Conservation (phyloP, 305 asterid genomes). For the Vinca major region DNA sequence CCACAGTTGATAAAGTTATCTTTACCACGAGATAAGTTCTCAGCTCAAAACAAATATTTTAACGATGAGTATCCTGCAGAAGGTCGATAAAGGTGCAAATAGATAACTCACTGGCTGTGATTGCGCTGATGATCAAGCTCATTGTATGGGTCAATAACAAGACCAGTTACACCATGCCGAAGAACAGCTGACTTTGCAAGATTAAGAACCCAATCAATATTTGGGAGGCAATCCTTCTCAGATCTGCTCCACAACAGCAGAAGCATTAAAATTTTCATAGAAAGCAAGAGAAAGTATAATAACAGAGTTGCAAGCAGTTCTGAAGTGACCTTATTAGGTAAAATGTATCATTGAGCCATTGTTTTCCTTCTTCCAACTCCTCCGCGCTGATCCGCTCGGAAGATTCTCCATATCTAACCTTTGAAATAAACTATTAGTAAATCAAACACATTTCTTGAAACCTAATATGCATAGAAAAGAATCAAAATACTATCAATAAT, state of each 20-base stretch:
- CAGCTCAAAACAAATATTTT: not conserved
- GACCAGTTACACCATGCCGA: constrained; percentile 85
- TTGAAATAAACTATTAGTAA: constrained; percentile 11
- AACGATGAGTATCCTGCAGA: not conserved
- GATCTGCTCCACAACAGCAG: constrained; percentile 47
- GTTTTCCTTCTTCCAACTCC: constrained; percentile 78
- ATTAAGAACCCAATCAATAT: constrained; percentile 73
- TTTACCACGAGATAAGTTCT: constrained; percentile 1
- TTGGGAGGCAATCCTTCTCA: constrained; percentile 87
- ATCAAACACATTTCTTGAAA: not conserved
- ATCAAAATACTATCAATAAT: not conserved
- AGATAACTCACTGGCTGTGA: constrained; percentile 58
- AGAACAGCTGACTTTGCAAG: constrained; percentile 85
- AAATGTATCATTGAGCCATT: constrained; percentile 84
- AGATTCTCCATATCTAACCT: constrained; percentile 55
- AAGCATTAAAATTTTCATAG: not conserved
- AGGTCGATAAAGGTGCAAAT: not conserved
- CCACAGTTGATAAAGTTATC: not conserved
- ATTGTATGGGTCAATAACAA: constrained; percentile 92
- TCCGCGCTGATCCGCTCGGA: constrained; percentile 57
- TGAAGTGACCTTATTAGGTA: constrained; percentile 57
- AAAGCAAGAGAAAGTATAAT: not conserved
- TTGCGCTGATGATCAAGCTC: constrained; percentile 97
- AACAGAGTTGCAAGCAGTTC: not conserved
- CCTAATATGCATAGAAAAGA: not conserved